phyloP scores from a whole-genome alignment of 352 stramenopile species.

The Phytopythium montanum region DNA sequence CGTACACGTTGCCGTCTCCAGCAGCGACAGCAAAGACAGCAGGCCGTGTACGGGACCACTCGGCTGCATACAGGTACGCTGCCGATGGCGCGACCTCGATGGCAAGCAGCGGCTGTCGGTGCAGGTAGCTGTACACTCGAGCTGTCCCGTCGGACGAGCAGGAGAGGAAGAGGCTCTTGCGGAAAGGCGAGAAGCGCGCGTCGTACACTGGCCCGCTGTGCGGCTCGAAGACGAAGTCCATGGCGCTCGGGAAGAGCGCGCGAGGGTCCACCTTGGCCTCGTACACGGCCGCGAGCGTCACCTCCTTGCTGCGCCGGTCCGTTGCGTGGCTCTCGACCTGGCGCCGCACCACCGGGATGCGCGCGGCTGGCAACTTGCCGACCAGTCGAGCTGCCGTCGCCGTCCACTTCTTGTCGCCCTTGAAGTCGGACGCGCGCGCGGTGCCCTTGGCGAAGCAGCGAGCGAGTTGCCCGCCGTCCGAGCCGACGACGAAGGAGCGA shows the following conservation, averaged over 20 bases:
- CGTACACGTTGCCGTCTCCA: constrained; percentile 68
- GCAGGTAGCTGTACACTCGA: constrained; percentile 68
- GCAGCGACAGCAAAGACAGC: constrained; percentile 69
- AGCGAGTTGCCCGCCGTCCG: constrained; percentile 61
- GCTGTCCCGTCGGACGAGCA: constrained; percentile 76
- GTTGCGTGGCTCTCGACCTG: constrained; percentile 69
- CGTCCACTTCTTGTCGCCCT: constrained; percentile 81
- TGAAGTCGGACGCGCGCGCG: constrained; percentile 57
- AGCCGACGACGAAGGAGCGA: constrained; percentile 69
- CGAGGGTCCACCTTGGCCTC: constrained; percentile 62
- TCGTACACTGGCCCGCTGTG: constrained; percentile 79
- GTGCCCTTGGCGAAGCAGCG: constrained; percentile 60
- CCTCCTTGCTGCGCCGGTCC: constrained; percentile 57
- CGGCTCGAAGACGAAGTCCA: constrained; percentile 72
- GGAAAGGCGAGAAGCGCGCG: constrained; percentile 80
- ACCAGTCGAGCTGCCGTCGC: constrained; percentile 58
- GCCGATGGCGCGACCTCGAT: constrained; percentile 65
- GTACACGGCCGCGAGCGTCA: constrained; percentile 70
- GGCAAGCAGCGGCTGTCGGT: constrained; percentile 54
- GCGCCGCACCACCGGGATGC: constrained; percentile 43
- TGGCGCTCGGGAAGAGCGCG: constrained; percentile 56
- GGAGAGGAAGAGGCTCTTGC: constrained; percentile 76
- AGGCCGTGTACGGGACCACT: constrained; percentile 73
- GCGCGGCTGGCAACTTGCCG: constrained; percentile 40
- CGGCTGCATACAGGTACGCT: constrained; percentile 67